Conservation (phyloP, 192 early-diverging fungal species). For the Thamnidium elegans region DNA sequence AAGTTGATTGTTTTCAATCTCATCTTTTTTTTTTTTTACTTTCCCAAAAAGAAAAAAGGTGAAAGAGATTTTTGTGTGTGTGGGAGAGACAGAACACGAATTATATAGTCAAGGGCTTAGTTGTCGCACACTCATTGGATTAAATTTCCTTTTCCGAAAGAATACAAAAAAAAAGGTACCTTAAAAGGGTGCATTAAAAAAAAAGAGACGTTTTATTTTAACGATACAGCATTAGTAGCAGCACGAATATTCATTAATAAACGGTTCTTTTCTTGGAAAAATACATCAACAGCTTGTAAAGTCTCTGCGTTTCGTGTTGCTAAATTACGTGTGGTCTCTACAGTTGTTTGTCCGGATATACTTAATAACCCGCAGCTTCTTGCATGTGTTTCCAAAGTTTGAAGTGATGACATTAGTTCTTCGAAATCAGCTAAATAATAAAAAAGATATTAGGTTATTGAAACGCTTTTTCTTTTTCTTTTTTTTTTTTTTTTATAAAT, state of each 20-base stretch:
- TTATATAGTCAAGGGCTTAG: background rate
- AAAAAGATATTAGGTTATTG: background rate
- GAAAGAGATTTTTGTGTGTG: background rate
- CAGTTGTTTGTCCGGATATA: slow-evolving; percentile 16
- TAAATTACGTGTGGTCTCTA: slow-evolving; percentile 19
- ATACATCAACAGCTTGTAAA: slow-evolving; percentile 24
- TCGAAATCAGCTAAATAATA: slow-evolving; percentile 29
- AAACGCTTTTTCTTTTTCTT: too few species aligned
- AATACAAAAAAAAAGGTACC: too few species aligned
- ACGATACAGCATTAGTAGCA: slow-evolving; percentile 22
- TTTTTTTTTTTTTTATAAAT: too few species aligned
- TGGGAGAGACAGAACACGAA: too few species aligned
- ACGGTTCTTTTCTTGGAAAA: slow-evolving; percentile 30
- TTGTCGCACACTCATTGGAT: slow-evolving; percentile 16
- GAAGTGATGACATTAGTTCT: slow-evolving; percentile 22
- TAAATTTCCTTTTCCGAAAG: too few species aligned
- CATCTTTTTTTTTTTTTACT: background rate
- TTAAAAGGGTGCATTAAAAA: too few species aligned
- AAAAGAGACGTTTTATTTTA: too few species aligned
- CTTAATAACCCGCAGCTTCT: slow-evolving; percentile 29
- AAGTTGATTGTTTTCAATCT: slow-evolving; percentile 11
- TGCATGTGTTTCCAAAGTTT: slow-evolving; percentile 25
- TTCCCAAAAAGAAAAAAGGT: background rate
- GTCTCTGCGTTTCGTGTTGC: slow-evolving; percentile 30
- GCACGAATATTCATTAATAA: slow-evolving; percentile 31